phyloP scores from a whole-genome alignment of 495 filamentous ascomycete genomes.

The Penicillium subrubescens region DNA sequence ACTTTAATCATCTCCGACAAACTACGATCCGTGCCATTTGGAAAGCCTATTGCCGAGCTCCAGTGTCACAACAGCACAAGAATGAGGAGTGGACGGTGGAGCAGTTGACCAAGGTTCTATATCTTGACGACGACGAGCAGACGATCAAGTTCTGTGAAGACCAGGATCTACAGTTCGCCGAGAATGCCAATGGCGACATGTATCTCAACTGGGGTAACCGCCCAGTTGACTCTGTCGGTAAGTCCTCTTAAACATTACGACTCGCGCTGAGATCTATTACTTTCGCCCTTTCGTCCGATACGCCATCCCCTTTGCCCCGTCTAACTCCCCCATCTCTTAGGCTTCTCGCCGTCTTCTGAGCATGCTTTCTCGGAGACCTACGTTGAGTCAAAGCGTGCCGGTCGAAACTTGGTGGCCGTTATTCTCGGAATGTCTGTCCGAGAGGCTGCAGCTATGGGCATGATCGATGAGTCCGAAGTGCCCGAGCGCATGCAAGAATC shows the following conservation, averaged over 20 bases:
- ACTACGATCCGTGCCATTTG: conserved; percentile 72
- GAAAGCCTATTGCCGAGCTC: conserved; percentile 55
- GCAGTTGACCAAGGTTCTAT: conserved; percentile 64
- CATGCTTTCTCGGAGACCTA: conserved; percentile 52
- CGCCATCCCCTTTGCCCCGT: background rate
- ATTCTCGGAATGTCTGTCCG: conserved; percentile 54
- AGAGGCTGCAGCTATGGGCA: conserved; percentile 47
- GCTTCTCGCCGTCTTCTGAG: conserved; percentile 46
- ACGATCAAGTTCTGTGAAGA: conserved; percentile 68
- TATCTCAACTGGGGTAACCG: conserved; percentile 57
- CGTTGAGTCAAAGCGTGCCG: conserved; percentile 55
- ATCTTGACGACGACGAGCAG: conserved; percentile 74
- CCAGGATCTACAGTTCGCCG: conserved; percentile 64
- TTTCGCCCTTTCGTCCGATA: conserved; percentile 5
- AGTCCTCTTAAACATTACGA: conserved; percentile 19
- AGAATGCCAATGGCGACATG: conserved; percentile 48
- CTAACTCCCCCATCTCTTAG: conserved; percentile 18
- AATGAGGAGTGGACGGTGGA: conserved; percentile 75
- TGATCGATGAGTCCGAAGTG: conserved; percentile 45
- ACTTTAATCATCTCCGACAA: conserved; percentile 80
- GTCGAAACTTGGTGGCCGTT: conserved; percentile 50
- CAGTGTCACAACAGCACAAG: conserved; percentile 64
- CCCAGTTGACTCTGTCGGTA: conserved; percentile 47
- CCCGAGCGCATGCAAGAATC: conserved; percentile 14
- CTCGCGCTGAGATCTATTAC: background rate